Evolutionary conservation across 2,329 filamentous ascomycete species (phyloP).

Genomic region (Aspergillus sp.): DNA sequence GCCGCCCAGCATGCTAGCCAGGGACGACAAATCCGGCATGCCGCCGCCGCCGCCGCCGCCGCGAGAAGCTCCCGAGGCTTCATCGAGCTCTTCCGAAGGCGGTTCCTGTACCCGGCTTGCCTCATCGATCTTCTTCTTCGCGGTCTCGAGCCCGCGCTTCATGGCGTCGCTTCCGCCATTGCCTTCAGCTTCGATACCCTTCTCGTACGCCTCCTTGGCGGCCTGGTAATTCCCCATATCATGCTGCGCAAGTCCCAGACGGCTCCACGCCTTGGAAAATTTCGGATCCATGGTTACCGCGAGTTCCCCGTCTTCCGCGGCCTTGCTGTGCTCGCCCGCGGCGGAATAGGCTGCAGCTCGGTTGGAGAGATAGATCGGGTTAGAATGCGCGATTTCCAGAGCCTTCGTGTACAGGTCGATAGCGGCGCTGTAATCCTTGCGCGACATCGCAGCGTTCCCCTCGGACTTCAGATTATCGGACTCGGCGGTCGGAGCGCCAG

Average conservation of each 20-base stretch:
- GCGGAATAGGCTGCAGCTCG: constrained; percentile 89
- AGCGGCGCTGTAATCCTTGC: constrained; percentile 76
- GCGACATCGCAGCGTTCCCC: constrained; percentile 90
- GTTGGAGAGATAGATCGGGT: constrained; percentile 96
- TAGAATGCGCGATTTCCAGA: constrained; percentile 67
- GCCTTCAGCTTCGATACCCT: constrained; percentile 88
- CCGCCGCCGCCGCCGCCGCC: constrained; percentile 42
- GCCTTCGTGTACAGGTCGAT: constrained; percentile 85
- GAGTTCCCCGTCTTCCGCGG: constrained; percentile 78
- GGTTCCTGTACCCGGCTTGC: constrained; percentile 50
- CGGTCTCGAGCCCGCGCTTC: constrained; percentile 94
- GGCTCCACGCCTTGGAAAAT: constrained; percentile 96
- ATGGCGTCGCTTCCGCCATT: constrained; percentile 92
- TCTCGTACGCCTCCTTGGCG: constrained; percentile 86
- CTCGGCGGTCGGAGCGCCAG: constrained; percentile 47
- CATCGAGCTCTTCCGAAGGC: constrained; percentile 44
- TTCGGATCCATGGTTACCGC: constrained; percentile 78
- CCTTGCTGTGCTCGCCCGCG: constrained; percentile 71
- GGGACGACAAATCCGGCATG: constrained; percentile 60
- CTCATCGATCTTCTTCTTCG: constrained; percentile 77
- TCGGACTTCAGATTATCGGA: constrained; percentile 82
- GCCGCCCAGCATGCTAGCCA: constrained; percentile 64
- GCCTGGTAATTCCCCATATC: constrained; percentile 84
- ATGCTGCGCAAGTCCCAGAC: constrained; percentile 82
- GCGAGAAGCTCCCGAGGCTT: constrained; percentile 37